Evolutionary conservation across 1,284 basidiomycete genomes (phyloP).

Genomic region (Taiwanofungus camphoratus): DNA sequence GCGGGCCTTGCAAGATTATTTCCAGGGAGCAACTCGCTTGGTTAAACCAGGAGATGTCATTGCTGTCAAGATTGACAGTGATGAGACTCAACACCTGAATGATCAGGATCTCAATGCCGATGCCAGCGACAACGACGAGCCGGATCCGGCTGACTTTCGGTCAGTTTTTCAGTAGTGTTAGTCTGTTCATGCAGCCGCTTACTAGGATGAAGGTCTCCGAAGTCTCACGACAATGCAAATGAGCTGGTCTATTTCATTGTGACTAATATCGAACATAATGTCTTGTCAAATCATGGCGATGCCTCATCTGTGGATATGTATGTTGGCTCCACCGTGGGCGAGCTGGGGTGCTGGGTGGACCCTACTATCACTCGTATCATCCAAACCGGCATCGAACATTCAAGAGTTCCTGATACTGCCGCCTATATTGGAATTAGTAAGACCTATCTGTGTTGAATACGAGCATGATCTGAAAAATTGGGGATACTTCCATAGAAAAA

Average conservation of each 20-base stretch:
- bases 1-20: conserved; percentile 62
- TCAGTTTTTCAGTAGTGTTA: conserved; percentile 6
- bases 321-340: conserved; percentile 49
- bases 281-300: conserved; percentile 33
- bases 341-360: conserved; percentile 87
- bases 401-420: conserved; percentile 55
- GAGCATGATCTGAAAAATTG: background rate
- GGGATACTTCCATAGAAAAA: background rate
- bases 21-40: conserved; percentile 53
- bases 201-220: background rate
- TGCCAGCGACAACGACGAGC: conserved; percentile 26
- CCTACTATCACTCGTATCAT: conserved; percentile 66
- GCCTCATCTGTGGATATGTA: conserved; percentile 37
- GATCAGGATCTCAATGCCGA: conserved; percentile 18
- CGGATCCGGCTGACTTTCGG: conserved; percentile 15
- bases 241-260: conserved; percentile 72
- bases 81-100: conserved; percentile 31
- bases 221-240: conserved; percentile 21
- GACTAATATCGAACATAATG: conserved; percentile 69
- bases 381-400: conserved; percentile 75
- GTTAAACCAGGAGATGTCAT: conserved; percentile 82
- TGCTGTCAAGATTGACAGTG: conserved; percentile 62
- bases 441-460: conserved; percentile 5
- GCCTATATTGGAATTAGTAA: conserved; percentile 52
- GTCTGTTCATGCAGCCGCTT: background rate